Base-by-base conservation (phyloP, 441 rosid species). In the Jatropha podagrica region DNA sequence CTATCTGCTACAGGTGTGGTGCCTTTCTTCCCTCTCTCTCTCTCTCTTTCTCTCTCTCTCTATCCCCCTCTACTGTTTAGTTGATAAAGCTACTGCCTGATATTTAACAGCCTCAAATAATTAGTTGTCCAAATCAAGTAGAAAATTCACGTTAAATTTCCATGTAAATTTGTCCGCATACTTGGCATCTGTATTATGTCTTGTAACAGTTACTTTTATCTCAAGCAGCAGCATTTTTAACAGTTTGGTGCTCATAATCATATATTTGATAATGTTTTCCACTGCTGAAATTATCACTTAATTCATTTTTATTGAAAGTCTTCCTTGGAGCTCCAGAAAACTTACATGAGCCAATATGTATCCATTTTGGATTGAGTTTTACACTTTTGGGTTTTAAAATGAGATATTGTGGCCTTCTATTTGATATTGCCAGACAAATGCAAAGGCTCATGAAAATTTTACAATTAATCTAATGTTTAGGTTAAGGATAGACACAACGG, bases 401-500 rank as follows among this genome's bases (percentile, higher is more conserved):
- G 11, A 49, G 0, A 11, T 4, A n/a, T 46, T 40, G 32, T 23
- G 4, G 23, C 69, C 70, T 42, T 71, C 38, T 55, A 58, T 27
- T 55, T 23, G 55, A 46, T 66, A 60, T 40, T 66, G 64, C 18
- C 4, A 42, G 65, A n/a, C 20, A 58, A 52, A 20, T 56, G 59
- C 11, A 52, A 38, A 18, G 41, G 42, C 13, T 51, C 42, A 32
- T 65, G 44, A 66, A 65, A 42, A 4, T 68, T 74, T 65, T 54
- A 55, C 44, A 8, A 54, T 4, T 20, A 23, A 7, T 38, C 48
- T 48, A 61, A 62, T 64, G 27, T 42, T 82, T 65, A 94, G 99
- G 85, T 96, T 73, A 96, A 96, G 84, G 99, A 96, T 82, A 93
- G 99, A 60, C 99, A 94, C 83, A 96, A 96, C 81, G 99, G 99